A percentile compares a stretch with the other conserved stretches of the same genome.
Evolutionary conservation across 1,139 yeast species (phyloP).

Genomic region (Blastobotrys apis): DNA sequence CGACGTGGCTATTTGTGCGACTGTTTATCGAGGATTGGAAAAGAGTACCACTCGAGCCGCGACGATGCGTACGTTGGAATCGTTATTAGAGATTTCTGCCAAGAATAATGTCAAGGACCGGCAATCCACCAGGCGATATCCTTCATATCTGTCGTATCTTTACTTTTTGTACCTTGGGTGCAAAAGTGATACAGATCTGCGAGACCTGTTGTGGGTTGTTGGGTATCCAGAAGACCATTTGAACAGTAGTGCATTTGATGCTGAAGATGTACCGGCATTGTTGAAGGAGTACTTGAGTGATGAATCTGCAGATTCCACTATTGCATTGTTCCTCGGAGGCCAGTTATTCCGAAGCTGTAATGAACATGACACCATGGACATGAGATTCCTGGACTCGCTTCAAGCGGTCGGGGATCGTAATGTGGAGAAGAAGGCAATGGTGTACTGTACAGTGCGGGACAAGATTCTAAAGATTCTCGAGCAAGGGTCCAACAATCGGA

Average conservation of each 20-base stretch:
- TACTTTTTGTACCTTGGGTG: slow-evolving; percentile 53
- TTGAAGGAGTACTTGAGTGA: slow-evolving; percentile 48
- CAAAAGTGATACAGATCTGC: slow-evolving; percentile 47
- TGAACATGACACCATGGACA: slow-evolving; percentile 49
- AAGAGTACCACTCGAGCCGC: slow-evolving; percentile 57
- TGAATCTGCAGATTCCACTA: slow-evolving; percentile 41
- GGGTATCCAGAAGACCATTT: slow-evolving; percentile 37
- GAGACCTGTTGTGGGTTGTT: slow-evolving; percentile 44
- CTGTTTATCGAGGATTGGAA: slow-evolving; percentile 59
- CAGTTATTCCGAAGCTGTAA: slow-evolving; percentile 48
- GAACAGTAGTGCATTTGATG: slow-evolving; percentile 24
- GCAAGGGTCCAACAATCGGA: slow-evolving; percentile 21
- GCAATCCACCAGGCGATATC: slow-evolving; percentile 18
- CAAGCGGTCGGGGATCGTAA: slow-evolving; percentile 36
- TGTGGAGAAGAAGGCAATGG: slow-evolving; percentile 28
- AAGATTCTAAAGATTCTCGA: slow-evolving; percentile 22
- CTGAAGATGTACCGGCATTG: slow-evolving; percentile 45
- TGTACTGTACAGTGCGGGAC: slow-evolving; percentile 26
- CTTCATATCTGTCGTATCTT: slow-evolving; percentile 42
- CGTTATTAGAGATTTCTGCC: slow-evolving; percentile 48
- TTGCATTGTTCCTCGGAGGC: slow-evolving; percentile 52
- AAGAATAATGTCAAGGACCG: slow-evolving; percentile 28
- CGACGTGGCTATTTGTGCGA: slow-evolving; percentile 51
- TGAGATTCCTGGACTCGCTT: slow-evolving; percentile 51
- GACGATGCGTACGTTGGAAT: slow-evolving; percentile 50